Base-by-base conservation (phyloP, 2,329 filamentous ascomycete species). In the Penicillium hesseltinei region DNA sequence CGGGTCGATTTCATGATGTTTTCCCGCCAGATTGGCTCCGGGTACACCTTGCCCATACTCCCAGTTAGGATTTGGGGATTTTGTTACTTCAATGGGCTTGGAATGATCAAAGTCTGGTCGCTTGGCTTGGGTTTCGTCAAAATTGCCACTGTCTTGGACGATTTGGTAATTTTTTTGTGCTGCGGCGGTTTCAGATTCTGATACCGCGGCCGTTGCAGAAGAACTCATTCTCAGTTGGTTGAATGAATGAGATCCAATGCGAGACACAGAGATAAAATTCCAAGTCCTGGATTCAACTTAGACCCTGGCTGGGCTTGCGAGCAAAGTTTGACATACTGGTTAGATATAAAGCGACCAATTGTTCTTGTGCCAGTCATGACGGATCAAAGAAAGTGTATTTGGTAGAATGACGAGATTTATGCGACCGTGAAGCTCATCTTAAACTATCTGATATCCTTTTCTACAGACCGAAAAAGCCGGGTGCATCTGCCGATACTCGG, bases 1-100 rank as follows among this genome's bases (percentile, higher is more conserved):
- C 0, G 92, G 92, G 73, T 95, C 88, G 66, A 96, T 94, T 68
- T 86, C 78, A 62, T 91, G 68, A n/a, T 73, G 71, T 65, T 55
- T 53, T 42, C 60, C 55, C 3, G 43, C 38, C 11, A 61, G 38
- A 29, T 54, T 62, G 13, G 54, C 39, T 11, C 54, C 48, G 7
- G 61, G 60, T 0, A 66, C 60, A 2, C 65, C 65, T 25, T 65
- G 40, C 0, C 65, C 64, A 45, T 68, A 66, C 8, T 60, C 29
- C 66, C 75, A 77, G 5, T 66, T 52, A 0, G 75, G 73, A 56
- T 72, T 64, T 5, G 67, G 67, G 1, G 74, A 75, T 56, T 76
- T 75, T 39, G 71, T 76, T 27, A 70, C 70, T 25, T 65, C 63
- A 35, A 71, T 68, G 31, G 58, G 56, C 3, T 60, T 57, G 6